phyloP scores from a whole-genome alignment of 1,284 basidiomycete species.

The Microbotryum saponariae region DNA sequence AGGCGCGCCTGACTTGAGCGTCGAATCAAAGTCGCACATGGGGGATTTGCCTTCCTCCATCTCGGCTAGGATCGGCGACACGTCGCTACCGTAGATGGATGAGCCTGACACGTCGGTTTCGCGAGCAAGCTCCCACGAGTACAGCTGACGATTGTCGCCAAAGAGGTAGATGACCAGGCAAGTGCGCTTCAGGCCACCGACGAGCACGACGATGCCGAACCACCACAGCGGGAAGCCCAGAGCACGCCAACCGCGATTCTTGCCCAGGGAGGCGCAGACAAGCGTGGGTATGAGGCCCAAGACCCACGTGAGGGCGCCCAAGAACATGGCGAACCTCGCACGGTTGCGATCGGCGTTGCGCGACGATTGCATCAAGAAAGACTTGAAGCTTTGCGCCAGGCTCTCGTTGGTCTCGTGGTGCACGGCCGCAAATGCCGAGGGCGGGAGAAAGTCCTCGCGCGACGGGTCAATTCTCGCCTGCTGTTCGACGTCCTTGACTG shows the following conservation, averaged over 20 bases:
- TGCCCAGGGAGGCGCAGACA: slow-evolving; percentile 20
- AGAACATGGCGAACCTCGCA: slow-evolving; percentile 25
- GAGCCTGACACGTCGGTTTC: slow-evolving; percentile 3
- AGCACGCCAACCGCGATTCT: slow-evolving; percentile 15
- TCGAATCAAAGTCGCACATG: neutral
- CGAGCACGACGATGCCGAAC: slow-evolving; percentile 16
- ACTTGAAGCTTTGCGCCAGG: slow-evolving; percentile 24
- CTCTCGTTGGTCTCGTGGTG: slow-evolving; percentile 18
- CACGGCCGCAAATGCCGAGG: slow-evolving; percentile 16
- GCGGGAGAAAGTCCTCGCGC: slow-evolving; percentile 20
- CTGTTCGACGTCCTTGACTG: slow-evolving; percentile 3
- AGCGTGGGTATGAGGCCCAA: slow-evolving; percentile 24
- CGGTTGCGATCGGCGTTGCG: slow-evolving; percentile 28
- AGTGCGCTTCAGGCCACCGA: slow-evolving; percentile 21
- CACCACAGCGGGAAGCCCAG: slow-evolving; percentile 24
- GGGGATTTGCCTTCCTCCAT: neutral
- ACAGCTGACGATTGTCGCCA: slow-evolving; percentile 19
- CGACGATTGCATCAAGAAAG: slow-evolving; percentile 21
- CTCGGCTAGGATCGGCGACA: neutral
- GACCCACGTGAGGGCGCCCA: slow-evolving; percentile 20
- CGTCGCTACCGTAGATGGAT: neutral
- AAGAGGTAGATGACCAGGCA: slow-evolving; percentile 25
- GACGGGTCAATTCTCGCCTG: neutral
- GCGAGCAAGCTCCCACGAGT: slow-evolving; percentile 16
- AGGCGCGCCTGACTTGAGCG: slow-evolving; percentile 1